Conservation (phyloP, 305 asterid species). For the Solanum hybrid region DNA sequence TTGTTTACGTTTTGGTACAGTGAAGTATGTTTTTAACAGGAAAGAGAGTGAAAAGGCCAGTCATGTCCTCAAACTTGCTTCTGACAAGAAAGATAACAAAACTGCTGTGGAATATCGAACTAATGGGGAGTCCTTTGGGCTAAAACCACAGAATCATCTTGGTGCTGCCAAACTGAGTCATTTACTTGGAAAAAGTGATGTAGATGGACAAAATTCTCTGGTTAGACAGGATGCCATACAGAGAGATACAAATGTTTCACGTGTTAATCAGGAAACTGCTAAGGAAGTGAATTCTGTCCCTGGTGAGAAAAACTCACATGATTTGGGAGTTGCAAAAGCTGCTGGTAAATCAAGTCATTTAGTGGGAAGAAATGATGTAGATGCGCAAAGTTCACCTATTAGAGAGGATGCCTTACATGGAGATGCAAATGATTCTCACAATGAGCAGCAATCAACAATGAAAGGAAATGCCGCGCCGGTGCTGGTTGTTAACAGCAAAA, state of each 20-base stretch:
- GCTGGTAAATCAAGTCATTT: background rate
- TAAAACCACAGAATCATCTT: background rate
- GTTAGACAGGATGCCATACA: background rate
- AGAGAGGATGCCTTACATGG: background rate
- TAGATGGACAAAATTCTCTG: background rate
- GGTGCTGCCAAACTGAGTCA: background rate
- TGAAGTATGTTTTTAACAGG: constrained; percentile 59
- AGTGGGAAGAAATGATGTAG: background rate
- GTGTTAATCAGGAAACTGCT: background rate
- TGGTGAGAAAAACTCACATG: constrained; percentile 19
- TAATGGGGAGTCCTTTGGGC: constrained; percentile 11
- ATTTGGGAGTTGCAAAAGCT: background rate
- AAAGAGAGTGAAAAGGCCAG: constrained; percentile 18
- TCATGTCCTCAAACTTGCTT: constrained; percentile 21
- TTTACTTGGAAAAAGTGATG: background rate
- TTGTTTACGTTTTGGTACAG: constrained; percentile 46
- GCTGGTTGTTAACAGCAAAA: background rate
- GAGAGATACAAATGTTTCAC: background rate
- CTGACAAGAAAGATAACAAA: constrained; percentile 17
- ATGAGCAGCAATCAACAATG: background rate
- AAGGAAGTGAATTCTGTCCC: constrained; percentile 5
- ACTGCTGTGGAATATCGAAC: constrained; percentile 4
- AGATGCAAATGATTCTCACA: constrained; percentile 5
- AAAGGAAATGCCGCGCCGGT: background rate
- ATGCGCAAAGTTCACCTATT: background rate